Evolutionary conservation across 2,329 filamentous ascomycete genomes (phyloP).

Genomic region (Alternaria sp.): DNA sequence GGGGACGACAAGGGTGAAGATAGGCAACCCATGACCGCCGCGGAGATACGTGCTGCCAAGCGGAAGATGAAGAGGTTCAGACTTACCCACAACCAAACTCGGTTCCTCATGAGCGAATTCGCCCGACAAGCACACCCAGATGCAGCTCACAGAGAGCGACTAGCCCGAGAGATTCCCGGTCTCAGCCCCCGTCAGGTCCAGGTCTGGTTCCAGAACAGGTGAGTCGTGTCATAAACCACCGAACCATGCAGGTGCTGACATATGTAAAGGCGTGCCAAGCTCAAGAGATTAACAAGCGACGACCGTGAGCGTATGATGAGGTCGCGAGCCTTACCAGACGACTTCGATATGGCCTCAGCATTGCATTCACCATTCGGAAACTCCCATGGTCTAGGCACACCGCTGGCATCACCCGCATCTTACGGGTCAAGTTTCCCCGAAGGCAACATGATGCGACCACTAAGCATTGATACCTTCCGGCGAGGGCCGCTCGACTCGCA

Average conservation of each 20-base stretch:
- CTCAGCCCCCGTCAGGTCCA: constrained; percentile 92
- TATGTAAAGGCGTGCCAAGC: constrained; percentile 60
- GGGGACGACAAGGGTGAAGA: constrained; percentile 40
- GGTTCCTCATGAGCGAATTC: constrained; percentile 96
- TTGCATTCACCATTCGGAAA: constrained; percentile 61
- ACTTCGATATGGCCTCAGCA: constrained; percentile 66
- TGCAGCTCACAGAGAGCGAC: constrained; percentile 83
- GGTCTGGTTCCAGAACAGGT: constrained; percentile 99
- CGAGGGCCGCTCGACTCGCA: constrained; percentile 69
- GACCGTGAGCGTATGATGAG: constrained; percentile 67
- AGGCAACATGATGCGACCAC: constrained; percentile 68
- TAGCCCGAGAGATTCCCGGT: constrained; percentile 89
- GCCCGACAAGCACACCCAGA: constrained; percentile 93
- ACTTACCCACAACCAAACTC: constrained; percentile 94
- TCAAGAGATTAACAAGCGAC: constrained; percentile 66
- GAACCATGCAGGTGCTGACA: constrained; percentile 19
- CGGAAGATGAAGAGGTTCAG: constrained; percentile 77
- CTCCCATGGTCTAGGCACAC: constrained; percentile 53
- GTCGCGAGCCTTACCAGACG: constrained; percentile 64
- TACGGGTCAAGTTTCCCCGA: constrained; percentile 51
- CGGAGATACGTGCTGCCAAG: constrained; percentile 57
- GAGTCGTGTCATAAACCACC: constrained; percentile 40
- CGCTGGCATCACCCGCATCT: constrained; percentile 55
- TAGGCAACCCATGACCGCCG: constrained; percentile 52
- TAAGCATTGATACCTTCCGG: constrained; percentile 72